These are phyloP conservation scores for Microcera coccophila DNA, from an alignment of 2,329 filamentous ascomycete species.

Conservation along the genomic window DNA sequence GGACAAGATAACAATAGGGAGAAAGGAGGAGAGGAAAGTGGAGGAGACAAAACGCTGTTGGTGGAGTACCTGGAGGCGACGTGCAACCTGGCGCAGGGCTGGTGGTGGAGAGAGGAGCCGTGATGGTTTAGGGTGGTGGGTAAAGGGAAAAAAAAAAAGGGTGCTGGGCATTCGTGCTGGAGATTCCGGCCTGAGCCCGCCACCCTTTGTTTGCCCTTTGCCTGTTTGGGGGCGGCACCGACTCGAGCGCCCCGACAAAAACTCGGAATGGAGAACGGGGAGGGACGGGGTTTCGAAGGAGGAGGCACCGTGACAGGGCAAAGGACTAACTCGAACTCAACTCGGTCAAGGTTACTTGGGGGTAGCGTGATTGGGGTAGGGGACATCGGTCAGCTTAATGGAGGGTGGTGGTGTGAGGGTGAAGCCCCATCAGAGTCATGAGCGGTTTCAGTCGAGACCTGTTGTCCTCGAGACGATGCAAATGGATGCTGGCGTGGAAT, in stretches of 20 bases:
- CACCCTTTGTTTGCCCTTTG: too few relatives aligned
- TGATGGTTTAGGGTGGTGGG: not conserved
- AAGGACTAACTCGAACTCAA: constrained; percentile 13
- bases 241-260: constrained; percentile 27
- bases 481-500: too few relatives aligned
- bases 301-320: not conserved
- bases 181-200: too few relatives aligned
- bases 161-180: not conserved
- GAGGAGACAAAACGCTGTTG: constrained; percentile 17
- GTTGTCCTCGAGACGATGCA: too few relatives aligned
- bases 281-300: constrained; percentile 1
- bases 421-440: not conserved
- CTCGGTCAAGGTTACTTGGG: constrained; percentile 21
- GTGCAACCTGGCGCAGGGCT: not conserved
- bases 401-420: not conserved
- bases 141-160: not conserved
- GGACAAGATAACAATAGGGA: constrained; percentile 4
- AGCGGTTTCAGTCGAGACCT: not conserved
- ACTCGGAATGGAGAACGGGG: constrained; percentile 19
- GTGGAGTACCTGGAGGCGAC: constrained; percentile 10
- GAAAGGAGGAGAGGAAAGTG: not conserved
- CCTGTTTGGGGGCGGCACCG: constrained; percentile 9
- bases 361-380: constrained; percentile 17
- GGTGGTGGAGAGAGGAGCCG: not conserved
- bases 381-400: too few relatives aligned